Conservation (phyloP, 768 basidiomycete species). For the Rhizopogon roseolus region DNA sequence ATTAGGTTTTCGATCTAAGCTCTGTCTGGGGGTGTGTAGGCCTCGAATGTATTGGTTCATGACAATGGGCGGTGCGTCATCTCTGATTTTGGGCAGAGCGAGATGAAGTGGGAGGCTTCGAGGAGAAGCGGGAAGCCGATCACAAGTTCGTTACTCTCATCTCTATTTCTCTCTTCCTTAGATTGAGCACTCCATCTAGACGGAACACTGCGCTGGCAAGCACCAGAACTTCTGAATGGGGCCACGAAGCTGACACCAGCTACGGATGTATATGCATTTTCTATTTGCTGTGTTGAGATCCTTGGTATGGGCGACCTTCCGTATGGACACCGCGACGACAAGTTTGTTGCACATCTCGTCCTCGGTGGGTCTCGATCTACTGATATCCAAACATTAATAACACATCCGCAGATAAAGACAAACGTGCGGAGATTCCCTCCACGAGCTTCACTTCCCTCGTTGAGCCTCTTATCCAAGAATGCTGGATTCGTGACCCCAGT, state of each 20-base stretch:
- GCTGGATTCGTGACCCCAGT: conserved; percentile 53
- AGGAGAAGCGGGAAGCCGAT: conserved; percentile 48
- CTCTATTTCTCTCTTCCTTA: not conserved
- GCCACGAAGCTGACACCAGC: conserved; percentile 41
- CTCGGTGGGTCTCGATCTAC: conserved; percentile 32
- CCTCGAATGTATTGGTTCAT: conserved; percentile 72
- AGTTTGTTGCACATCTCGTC: conserved; percentile 46
- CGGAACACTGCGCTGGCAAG: conserved; percentile 68
- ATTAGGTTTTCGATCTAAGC: not conserved
- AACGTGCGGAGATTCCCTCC: conserved; percentile 45
- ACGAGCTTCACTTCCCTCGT: conserved; percentile 28
- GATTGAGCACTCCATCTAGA: conserved; percentile 25
- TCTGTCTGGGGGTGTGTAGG: conserved; percentile 29
- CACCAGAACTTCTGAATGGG: conserved; percentile 61
- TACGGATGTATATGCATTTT: conserved; percentile 67
- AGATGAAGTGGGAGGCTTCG: conserved; percentile 70
- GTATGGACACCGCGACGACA: conserved; percentile 49
- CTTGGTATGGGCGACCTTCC: conserved; percentile 58
- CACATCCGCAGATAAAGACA: conserved; percentile 38
- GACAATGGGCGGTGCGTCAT: conserved; percentile 64
- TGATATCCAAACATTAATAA: conserved; percentile 10
- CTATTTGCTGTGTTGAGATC: conserved; percentile 61
- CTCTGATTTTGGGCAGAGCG: conserved; percentile 80
- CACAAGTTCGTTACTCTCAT: conserved; percentile 35
- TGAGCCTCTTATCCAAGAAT: conserved; percentile 42